A percentile compares a stretch with the other conserved stretches of the same genome.
Conservation (phyloP, 805 yeast species). For the Kluyveromyces wickerhamii region DNA sequence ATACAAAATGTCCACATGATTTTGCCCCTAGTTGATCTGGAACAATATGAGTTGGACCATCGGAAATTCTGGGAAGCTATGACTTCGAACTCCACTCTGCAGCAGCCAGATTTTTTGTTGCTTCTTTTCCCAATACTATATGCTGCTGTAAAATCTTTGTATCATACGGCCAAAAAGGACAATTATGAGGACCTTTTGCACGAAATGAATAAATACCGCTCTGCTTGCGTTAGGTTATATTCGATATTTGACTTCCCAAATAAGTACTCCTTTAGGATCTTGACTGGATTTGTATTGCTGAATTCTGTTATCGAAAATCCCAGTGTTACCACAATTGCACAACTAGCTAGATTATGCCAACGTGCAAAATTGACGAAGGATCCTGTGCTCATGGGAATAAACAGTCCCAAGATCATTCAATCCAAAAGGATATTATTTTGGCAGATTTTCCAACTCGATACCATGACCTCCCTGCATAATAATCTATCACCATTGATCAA, state of each 20-base stretch:
- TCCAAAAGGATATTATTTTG: slow-evolving; percentile 57
- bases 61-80: slow-evolving; percentile 39
- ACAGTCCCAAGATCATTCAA: slow-evolving; percentile 42
- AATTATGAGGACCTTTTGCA: slow-evolving; percentile 32
- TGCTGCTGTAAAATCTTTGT: slow-evolving; percentile 52
- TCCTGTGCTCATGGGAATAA: slow-evolving; percentile 43
- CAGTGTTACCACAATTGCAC: slow-evolving; percentile 47
- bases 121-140: slow-evolving; percentile 46
- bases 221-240: slow-evolving; percentile 42
- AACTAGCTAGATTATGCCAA: slow-evolving; percentile 49
- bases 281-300: slow-evolving; percentile 41
- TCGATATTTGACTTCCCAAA: slow-evolving; percentile 45
- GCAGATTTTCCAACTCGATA: slow-evolving; percentile 55
- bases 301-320: slow-evolving; percentile 51
- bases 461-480: slow-evolving; percentile 47
- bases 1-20: slow-evolving; percentile 47
- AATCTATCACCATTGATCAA: slow-evolving; percentile 47
- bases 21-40: slow-evolving; percentile 44
- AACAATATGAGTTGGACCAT: slow-evolving; percentile 38
- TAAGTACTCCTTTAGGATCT: slow-evolving; percentile 34
- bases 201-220: slow-evolving; percentile 43
- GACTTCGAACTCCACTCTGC: slow-evolving; percentile 12
- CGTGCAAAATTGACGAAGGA: slow-evolving; percentile 50
- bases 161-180: slow-evolving; percentile 41
- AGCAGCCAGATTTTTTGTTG: slow-evolving; percentile 35